Evolutionary conservation across 2,329 filamentous ascomycete genomes (phyloP), one percentile per base, ranked within the genome.

Genomic region (Pseudovirgaria hyperparasitica): DNA sequence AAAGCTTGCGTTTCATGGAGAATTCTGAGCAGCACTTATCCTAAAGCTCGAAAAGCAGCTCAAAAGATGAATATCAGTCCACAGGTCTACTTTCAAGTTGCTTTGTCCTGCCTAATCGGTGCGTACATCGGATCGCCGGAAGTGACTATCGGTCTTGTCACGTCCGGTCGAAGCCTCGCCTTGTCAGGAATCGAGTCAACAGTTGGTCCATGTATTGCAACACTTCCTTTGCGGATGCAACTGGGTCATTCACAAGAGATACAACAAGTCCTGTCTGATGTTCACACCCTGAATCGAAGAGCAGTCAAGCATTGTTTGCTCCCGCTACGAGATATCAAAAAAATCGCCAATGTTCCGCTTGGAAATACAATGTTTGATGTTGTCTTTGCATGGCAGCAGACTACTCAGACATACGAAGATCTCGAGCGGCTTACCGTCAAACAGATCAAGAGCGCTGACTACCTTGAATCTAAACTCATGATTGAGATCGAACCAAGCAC

Each of bases 341-440:
- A 67, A 37, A 52, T 66, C 2, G 68, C 65, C 3, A 67, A 64
- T 0, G 33, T 77, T 1, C 54, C 63, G 16, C 60, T 71, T 1
- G 59, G 65, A 1, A 63, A 70, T 20, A 54, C 55, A 2, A 52
- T 92, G 0, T 93, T 87, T 39, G 81, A 92, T 38, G 66, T 76
- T 1, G 58, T 93, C 0, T 76, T 92, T 41, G 75, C 86, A 0
- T 94, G 86, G 63, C 86, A 94, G 41, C 77, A 92, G 43, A 79
- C 76, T 0, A 57, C 78, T 11, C 36, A 51, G 2, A 48, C 50
- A 10, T 29, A 58, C 16, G 34, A 37, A 3, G 37, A 45, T n/a
- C 24, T 27, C 9, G 23, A 34, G 11, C 35, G 44, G 4, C 43
- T 56, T 40, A 39, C 41, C 35, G 57, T 87, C 0, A 50, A 43